A percentile compares a stretch with the other conserved stretches of the same genome.
Conservation (phyloP, 345 rosid genomes). For the Brassica cretica region DNA sequence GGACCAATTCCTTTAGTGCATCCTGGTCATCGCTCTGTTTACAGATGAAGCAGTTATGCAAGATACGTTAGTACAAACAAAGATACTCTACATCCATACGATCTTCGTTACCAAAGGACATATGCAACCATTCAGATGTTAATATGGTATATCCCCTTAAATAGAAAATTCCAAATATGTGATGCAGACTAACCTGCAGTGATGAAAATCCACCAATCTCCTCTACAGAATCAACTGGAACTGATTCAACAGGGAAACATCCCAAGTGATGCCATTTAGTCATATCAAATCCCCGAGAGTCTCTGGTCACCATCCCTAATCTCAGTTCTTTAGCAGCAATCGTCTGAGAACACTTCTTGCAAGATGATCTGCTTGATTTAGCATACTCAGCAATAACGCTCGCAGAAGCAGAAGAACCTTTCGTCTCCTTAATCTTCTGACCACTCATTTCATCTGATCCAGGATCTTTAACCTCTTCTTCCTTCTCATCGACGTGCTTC, state of each 20-base stretch:
- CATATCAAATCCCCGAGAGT: slow-evolving; percentile 65
- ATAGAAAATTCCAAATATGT: neutral
- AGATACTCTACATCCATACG: neutral
- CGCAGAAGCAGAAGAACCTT: slow-evolving; percentile 22
- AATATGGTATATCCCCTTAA: neutral
- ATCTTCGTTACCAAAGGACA: neutral
- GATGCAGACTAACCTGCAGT: slow-evolving; percentile 51
- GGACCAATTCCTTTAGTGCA: slow-evolving; percentile 56
- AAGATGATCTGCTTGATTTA: slow-evolving; percentile 76
- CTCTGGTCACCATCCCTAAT: slow-evolving; percentile 59
- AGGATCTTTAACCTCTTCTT: slow-evolving; percentile 1
- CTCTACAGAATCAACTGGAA: slow-evolving; percentile 40
- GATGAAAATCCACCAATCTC: slow-evolving; percentile 61
- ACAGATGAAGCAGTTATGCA: slow-evolving; percentile 1
- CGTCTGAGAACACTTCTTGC: slow-evolving; percentile 69
- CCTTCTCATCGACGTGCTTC: slow-evolving; percentile 13
- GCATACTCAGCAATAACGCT: slow-evolving; percentile 72
- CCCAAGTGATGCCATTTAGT: slow-evolving; percentile 76
- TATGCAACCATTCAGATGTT: neutral
- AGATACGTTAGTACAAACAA: slow-evolving; percentile 4
- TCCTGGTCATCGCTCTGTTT: slow-evolving; percentile 68
- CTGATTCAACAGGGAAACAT: slow-evolving; percentile 52
- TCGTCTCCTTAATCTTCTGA: slow-evolving; percentile 18
- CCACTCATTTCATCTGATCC: slow-evolving; percentile 11
- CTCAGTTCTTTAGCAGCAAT: slow-evolving; percentile 60